Base-by-base conservation (phyloP, 179 eudicot species). In the Drosera spatulata region DNA sequence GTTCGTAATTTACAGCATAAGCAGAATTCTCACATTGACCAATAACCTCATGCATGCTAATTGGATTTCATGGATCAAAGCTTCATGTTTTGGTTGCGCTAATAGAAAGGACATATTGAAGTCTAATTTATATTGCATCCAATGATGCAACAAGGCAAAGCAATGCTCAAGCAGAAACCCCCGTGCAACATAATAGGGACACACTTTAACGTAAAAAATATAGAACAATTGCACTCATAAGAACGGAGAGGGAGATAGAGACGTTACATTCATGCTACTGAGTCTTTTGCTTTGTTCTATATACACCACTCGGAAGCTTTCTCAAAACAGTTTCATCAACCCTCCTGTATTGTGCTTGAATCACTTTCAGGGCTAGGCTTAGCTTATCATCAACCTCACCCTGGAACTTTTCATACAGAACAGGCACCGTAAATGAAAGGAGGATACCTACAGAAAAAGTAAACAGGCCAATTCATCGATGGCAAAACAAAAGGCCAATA, bases 381-480 rank as follows among this genome's bases (percentile, higher is more conserved):
- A 89, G 67, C 80, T 78, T 84, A 42, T 75, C 93, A 75, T 85
- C 94, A 69, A 93, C 70, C 71, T 41, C 82, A 61, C 74, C 71
- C 75, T 82, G 96, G 69, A 78, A 77, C 71, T 85, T 89, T 49
- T 89, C 88, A 69, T 88, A 93, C 69, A 93, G 65, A 37, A 74
- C 40, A 8, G 99, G 96, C 13, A 89, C 75, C 14, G 93, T 82
- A 59, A 93, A 61, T 66, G 95, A 69, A 50, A 93, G 81, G 70
- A 93, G 85, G 61, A 76, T 60, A 10, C 93, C 96, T 93, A 74
- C 53, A 61, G 7, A 56, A 68, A 47, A 62, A 12, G 50, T 60
- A 65, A 4, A 40, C 4, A 69, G 2, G 39, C 37, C 58, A 37
- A 55, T 2, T 6, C 39, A 33, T 4, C 37, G 0, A 22, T 55